phyloP scores from a whole-genome alignment of 1,284 basidiomycete genomes.

The Trichosporon coremiiforme region DNA sequence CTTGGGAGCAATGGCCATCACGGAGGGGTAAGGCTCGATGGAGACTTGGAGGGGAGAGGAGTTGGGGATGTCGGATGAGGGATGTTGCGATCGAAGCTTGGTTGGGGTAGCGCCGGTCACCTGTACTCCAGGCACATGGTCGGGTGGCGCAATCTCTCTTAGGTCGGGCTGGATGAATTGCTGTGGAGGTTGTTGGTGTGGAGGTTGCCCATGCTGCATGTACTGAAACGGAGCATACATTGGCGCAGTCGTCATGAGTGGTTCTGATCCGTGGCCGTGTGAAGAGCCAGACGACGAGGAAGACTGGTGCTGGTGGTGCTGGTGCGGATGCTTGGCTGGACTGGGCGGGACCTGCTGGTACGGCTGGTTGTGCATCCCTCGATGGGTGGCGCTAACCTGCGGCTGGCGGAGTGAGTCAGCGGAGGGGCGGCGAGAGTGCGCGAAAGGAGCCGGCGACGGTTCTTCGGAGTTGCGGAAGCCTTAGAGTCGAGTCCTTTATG shows the following conservation, averaged over 20 bases:
- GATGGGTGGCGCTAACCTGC: conserved; percentile 9
- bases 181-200: conserved; percentile 1
- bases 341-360: conserved; percentile 15
- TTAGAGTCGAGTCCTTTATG: background rate
- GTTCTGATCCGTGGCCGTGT: conserved; percentile 14
- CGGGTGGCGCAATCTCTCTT: conserved; percentile 7
- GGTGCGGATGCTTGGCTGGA: conserved; percentile 6
- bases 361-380: conserved; percentile 11
- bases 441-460: background rate
- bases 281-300: conserved; percentile 2
- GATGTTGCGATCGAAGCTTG: conserved; percentile 31
- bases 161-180: conserved; percentile 13
- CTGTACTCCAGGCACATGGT: conserved; percentile 27
- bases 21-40: conserved; percentile 13
- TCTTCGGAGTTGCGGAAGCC: background rate
- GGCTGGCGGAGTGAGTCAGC: background rate
- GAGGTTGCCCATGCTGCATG: conserved; percentile 22
- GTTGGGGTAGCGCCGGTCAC: conserved; percentile 39
- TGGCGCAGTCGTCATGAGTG: conserved; percentile 9
- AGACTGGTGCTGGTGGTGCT: conserved; percentile 5
- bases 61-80: conserved; percentile 8
- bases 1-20: conserved; percentile 12
- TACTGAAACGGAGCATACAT: conserved; percentile 21
- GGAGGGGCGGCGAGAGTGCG: background rate
- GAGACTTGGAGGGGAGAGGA: conserved; percentile 1